Conservation (phyloP, 179 eudicot genomes). For the Heliamphora ciliata region DNA sequence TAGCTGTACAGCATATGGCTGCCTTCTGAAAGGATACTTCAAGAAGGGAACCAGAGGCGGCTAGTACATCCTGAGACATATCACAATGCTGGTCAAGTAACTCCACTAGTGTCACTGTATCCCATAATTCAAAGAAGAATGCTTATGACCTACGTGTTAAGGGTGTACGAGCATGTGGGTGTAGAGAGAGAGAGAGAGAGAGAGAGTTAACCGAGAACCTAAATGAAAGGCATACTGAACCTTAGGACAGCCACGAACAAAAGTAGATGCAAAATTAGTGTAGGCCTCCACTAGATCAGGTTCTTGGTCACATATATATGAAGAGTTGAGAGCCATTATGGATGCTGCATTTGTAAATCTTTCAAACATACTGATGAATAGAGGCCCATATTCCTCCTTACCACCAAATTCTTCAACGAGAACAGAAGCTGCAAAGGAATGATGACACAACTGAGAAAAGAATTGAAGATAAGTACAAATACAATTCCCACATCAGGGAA, state of each 20-base stretch:
- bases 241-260: conserved; percentile 77
- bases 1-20: conserved; percentile 91
- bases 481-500: not conserved
- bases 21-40: conserved; percentile 92
- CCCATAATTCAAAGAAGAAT: conserved; percentile 4
- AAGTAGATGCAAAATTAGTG: conserved; percentile 65
- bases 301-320: conserved; percentile 95
- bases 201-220: not conserved
- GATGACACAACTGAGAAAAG: not conserved
- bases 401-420: conserved; percentile 81
- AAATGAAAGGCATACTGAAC: conserved; percentile 26
- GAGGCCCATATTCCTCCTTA: conserved; percentile 71
- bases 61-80: conserved; percentile 64
- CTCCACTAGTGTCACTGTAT: not conserved
- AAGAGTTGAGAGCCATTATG: conserved; percentile 74
- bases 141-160: not conserved
- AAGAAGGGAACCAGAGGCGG: conserved; percentile 68
- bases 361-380: conserved; percentile 73
- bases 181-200: not conserved
- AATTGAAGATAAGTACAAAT: not conserved
- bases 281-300: conserved; percentile 94
- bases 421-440: conserved; percentile 61
- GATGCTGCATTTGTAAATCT: conserved; percentile 83
- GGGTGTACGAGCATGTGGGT: not conserved
- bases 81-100: conserved; percentile 13